These are phyloP conservation scores for Extremus antarcticus DNA, from an alignment of 495 filamentous ascomycete genomes.

Conservation along the genomic window DNA sequence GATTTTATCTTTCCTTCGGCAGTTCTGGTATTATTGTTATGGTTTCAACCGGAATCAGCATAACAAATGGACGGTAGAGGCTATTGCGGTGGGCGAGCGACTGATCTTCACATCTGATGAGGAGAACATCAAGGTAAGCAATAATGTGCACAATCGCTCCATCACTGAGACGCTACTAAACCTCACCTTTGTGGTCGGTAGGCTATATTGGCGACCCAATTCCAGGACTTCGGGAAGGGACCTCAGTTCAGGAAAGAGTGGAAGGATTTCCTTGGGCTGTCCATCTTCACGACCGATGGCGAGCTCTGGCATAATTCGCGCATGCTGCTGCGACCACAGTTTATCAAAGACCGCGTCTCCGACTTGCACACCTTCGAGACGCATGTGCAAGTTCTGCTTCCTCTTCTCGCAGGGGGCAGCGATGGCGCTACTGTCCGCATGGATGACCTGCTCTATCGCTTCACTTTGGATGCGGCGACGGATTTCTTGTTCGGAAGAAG, in stretches of 20 bases:
- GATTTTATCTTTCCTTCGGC: no score
- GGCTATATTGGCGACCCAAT: conserved; percentile 45
- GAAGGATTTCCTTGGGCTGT: conserved; percentile 45
- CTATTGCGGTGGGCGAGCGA: conserved; percentile 26
- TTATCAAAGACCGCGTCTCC: conserved; percentile 42
- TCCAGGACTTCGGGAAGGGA: conserved; percentile 47
- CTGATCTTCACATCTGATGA: conserved; percentile 43
- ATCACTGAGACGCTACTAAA: no score
- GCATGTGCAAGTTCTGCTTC: conserved; percentile 35
- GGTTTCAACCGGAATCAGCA: conserved; percentile 26
- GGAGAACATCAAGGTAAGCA: conserved; percentile 50
- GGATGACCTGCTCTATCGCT: conserved; percentile 42
- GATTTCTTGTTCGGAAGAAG: conserved; percentile 47
- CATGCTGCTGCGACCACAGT: conserved; percentile 45
- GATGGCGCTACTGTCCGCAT: conserved; percentile 38
- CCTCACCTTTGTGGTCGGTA: no score
- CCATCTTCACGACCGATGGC: conserved; percentile 50
- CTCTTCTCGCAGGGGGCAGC: conserved; percentile 30
- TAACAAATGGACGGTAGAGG: conserved; percentile 46
- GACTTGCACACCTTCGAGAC: conserved; percentile 44
- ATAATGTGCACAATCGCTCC: no score
- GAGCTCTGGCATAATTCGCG: conserved; percentile 43
- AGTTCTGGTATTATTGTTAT: conserved; percentile 48
- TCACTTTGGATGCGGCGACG: conserved; percentile 47
- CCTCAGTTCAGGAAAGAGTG: conserved; percentile 39